phyloP scores from a whole-genome alignment of 805 yeast species.

The Myxozyma neotropica region DNA sequence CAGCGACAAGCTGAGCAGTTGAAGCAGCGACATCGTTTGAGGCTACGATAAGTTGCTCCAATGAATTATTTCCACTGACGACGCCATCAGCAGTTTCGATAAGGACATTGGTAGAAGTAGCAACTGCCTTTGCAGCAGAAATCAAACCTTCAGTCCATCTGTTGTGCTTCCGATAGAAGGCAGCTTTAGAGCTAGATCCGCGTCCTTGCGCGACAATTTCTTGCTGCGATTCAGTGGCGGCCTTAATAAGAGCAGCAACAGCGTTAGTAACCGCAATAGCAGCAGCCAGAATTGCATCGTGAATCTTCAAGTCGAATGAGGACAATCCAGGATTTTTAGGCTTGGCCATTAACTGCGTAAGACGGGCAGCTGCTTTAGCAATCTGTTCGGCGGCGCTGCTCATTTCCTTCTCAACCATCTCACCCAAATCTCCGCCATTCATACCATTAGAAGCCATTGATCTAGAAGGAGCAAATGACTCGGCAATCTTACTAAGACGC shows the following conservation, averaged over 20 bases:
- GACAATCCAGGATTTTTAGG: constrained; percentile 56
- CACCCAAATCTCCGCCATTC: constrained; percentile 58
- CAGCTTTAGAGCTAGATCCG: constrained; percentile 66
- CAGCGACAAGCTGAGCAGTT: constrained; percentile 89
- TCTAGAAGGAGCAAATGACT: constrained; percentile 55
- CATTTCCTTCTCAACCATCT: constrained; percentile 74
- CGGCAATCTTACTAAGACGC: constrained; percentile 56
- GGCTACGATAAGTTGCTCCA: constrained; percentile 84
- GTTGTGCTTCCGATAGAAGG: constrained; percentile 82
- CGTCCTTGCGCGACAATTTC: constrained; percentile 76
- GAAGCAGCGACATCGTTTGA: constrained; percentile 91
- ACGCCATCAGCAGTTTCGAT: constrained; percentile 89
- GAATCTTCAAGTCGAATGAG: constrained; percentile 64
- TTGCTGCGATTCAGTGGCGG: constrained; percentile 78
- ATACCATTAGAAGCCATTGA: constrained; percentile 38
- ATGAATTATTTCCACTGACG: constrained; percentile 60
- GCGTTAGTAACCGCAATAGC: constrained; percentile 82
- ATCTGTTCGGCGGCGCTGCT: constrained; percentile 71
- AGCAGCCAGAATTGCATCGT: constrained; percentile 73
- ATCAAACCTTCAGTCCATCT: constrained; percentile 93
- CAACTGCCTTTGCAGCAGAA: constrained; percentile 86
- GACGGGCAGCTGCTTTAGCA: constrained; percentile 61
- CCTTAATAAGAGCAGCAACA: constrained; percentile 66
- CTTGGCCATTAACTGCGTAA: constrained; percentile 54
- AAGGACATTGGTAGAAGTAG: constrained; percentile 76